Percentiles rank a stretch among this genome's conserved stretches.
Evolutionary conservation across 2,329 filamentous ascomycete genomes (phyloP).

Genomic region (Lachnum nothofagi): DNA sequence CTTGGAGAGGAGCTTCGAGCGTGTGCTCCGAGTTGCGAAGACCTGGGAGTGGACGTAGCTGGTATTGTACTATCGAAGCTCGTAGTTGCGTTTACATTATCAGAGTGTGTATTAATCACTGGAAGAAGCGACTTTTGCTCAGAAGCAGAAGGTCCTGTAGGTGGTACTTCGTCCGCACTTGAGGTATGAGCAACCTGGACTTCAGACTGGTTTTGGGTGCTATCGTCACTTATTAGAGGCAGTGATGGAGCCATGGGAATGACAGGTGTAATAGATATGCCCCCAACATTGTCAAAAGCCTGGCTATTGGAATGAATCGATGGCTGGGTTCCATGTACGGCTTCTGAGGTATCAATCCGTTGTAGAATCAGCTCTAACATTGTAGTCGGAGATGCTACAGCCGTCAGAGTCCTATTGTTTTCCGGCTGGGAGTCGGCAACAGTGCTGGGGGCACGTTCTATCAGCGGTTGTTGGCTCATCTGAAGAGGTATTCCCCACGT

Average conservation of each 20-base stretch:
- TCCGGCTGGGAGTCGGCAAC: constrained; percentile 52
- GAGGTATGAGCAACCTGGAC: neutral
- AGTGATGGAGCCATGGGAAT: neutral
- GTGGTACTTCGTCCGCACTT: neutral
- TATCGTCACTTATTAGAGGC: too few relatives aligned
- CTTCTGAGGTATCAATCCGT: constrained; percentile 28
- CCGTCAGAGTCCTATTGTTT: constrained; percentile 30
- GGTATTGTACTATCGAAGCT: neutral
- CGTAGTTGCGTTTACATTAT: neutral
- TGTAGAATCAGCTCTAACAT: constrained; percentile 47
- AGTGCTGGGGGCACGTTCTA: constrained; percentile 42
- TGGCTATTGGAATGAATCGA: neutral
- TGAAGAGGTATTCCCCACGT: constrained; percentile 1
- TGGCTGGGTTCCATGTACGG: neutral
- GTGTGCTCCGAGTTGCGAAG: neutral
- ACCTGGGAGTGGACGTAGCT: neutral
- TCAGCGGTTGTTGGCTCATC: constrained; percentile 3
- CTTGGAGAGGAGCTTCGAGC: neutral
- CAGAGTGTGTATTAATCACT: neutral
- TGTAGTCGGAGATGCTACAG: constrained; percentile 45
- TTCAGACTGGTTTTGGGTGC: neutral
- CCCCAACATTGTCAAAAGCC: neutral
- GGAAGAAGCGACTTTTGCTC: neutral
- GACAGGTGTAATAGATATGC: neutral
- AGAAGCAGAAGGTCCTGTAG: neutral